Percentiles rank a stretch among this genome's conserved stretches.
Conservation (phyloP, 192 early-diverging fungal species). For the Entomortierella chlamydospora region DNA sequence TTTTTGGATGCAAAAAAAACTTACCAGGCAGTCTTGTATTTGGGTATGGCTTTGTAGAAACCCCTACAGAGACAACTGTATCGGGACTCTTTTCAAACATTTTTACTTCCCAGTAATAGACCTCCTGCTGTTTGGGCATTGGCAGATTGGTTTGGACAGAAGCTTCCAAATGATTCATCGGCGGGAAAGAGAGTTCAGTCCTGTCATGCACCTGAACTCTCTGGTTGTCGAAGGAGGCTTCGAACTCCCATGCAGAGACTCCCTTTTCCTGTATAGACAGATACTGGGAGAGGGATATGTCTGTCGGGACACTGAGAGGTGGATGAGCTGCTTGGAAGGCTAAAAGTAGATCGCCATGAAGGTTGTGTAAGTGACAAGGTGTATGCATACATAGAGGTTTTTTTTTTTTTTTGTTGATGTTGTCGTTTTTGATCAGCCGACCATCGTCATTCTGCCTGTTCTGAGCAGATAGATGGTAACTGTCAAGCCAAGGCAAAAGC, state of each 20-base stretch:
- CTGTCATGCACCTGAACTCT: constrained; percentile 68
- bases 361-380: not conserved
- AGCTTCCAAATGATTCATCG: constrained; percentile 70
- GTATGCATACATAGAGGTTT: not conserved
- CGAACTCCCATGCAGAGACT: constrained; percentile 89
- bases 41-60: constrained; percentile 83
- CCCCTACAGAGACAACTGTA: constrained; percentile 76
- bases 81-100: constrained; percentile 78
- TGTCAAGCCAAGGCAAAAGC: no score
- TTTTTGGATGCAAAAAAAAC: not conserved
- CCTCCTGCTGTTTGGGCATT: constrained; percentile 81
- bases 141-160: constrained; percentile 86
- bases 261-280: constrained; percentile 84
- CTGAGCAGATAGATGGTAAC: not conserved
- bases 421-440: no score
- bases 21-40: constrained; percentile 72
- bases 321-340: constrained; percentile 82
- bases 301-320: constrained; percentile 79
- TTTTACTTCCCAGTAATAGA: constrained; percentile 90
- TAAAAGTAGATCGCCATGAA: constrained; percentile 13
- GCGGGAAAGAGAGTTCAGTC: constrained; percentile 78
- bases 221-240: constrained; percentile 69
- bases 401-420: not conserved
- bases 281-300: constrained; percentile 80
- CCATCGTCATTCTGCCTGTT: not conserved